Conservation (phyloP, 1,284 basidiomycete genomes). For the Apiotrichum siamense region DNA sequence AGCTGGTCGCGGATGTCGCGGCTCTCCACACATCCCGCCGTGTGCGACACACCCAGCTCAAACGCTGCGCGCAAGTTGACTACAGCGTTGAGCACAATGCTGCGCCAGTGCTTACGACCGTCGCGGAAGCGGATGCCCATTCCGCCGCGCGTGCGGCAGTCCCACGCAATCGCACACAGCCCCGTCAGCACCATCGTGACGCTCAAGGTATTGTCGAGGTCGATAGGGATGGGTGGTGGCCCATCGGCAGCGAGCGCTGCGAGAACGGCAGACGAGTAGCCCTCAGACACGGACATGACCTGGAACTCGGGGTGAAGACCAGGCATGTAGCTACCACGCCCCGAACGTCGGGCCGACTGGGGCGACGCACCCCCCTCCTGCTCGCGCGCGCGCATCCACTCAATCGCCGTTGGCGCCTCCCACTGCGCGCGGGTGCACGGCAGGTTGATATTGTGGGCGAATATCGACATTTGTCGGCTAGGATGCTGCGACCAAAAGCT, state of each 20-base stretch:
- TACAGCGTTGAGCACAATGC: constrained; percentile 33
- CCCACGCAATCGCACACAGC: constrained; percentile 37
- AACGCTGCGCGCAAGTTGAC: constrained; percentile 33
- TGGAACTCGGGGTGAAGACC: constrained; percentile 39
- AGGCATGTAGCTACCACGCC: constrained; percentile 19
- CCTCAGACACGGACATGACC: constrained; percentile 28
- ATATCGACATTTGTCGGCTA: constrained; percentile 36
- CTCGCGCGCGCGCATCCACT: constrained; percentile 27
- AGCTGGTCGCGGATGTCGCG: constrained; percentile 36
- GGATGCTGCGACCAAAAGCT: constrained; percentile 41
- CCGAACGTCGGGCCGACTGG: background rate
- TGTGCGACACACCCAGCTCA: constrained; percentile 21
- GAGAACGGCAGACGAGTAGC: constrained; percentile 29
- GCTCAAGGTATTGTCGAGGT: constrained; percentile 27
- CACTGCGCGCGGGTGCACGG: constrained; percentile 30
- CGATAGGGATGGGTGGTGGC: constrained; percentile 21
- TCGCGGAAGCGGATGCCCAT: constrained; percentile 40
- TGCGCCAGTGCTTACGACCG: constrained; percentile 36
- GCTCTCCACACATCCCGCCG: constrained; percentile 23
- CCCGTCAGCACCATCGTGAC: constrained; percentile 34
- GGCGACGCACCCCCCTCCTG: background rate
- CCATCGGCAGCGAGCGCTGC: constrained; percentile 25
- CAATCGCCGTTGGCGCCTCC: constrained; percentile 30
- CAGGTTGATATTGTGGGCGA: constrained; percentile 36
- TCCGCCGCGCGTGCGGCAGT: constrained; percentile 35